A percentile compares a stretch with the other conserved stretches of the same genome.
These are phyloP conservation scores for Oligophagozyma castellii DNA, from an alignment of 1,139 yeast species.

Conservation along the genomic window DNA sequence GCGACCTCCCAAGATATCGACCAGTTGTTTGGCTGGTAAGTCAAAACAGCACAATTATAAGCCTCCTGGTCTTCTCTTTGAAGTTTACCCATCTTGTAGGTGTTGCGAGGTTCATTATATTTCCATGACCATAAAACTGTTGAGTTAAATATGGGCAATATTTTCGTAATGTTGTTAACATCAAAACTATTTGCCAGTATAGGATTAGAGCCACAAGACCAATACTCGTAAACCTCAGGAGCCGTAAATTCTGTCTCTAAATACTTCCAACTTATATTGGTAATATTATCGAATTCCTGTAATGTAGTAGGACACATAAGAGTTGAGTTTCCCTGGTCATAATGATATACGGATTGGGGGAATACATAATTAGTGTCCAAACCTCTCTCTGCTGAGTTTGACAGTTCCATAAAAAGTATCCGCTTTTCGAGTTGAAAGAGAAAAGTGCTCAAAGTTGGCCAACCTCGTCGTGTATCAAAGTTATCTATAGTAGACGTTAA, in stretches of 20 bases:
- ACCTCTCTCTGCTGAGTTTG: slow-evolving; percentile 5
- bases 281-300: slow-evolving; percentile 6
- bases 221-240: slow-evolving; percentile 25
- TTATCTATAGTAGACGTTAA: slow-evolving; percentile 13
- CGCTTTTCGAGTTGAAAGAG: slow-evolving; percentile 33
- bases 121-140: slow-evolving; percentile 62
- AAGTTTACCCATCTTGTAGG: slow-evolving; percentile 10
- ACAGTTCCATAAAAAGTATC: slow-evolving; percentile 18
- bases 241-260: slow-evolving; percentile 24
- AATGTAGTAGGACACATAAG: slow-evolving; percentile 14
- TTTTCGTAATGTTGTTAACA: slow-evolving; percentile 13
- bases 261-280: slow-evolving; percentile 28
- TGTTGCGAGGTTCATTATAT: slow-evolving; percentile 34
- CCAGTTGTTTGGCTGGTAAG: slow-evolving; percentile 19
- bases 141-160: slow-evolving; percentile 23
- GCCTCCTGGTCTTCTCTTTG: slow-evolving; percentile 27
- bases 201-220: slow-evolving; percentile 49
- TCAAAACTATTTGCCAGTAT: slow-evolving; percentile 29
- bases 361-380: slow-evolving; percentile 9
- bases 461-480: slow-evolving; percentile 13
- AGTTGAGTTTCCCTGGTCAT: slow-evolving; percentile 11
- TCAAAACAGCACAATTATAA: slow-evolving; percentile 44
- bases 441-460: slow-evolving; percentile 34
- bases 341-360: slow-evolving; percentile 8
- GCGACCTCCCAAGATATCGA: slow-evolving; percentile 42